Evolutionary conservation across 306 rosid genomes (phyloP), one percentile per base, ranked within the genome.

Genomic region (Lathyrus oleraceus): DNA sequence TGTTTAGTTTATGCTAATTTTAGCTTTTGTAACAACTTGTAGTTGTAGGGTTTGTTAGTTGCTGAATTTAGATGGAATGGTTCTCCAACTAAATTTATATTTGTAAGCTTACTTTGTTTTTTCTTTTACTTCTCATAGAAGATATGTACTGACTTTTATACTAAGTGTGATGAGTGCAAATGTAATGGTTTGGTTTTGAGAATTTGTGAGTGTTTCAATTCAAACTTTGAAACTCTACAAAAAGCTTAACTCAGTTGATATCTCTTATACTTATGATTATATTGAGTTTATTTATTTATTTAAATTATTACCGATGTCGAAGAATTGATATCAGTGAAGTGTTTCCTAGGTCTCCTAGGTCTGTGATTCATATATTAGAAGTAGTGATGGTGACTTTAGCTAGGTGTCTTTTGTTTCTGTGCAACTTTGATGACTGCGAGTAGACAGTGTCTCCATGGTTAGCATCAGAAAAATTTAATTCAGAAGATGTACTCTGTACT

Each of bases 11-110:
- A 52, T 56, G 51, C 79, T 81, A 73, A 66, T 84, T 81, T 54
- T 69, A 81, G 78, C 16, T 72, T 72, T 75, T 45, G 76, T 72
- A 78, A 54, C 67, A 77, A 75, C 30, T 81, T 75, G 77, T 81
- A 87, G 90, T 81, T 72, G 81, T 83, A 85, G 92, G 81, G 80
- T 70, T 83, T 87, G 76, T 69, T 59, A 61, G 73, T 77, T 62
- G 66, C 81, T 67, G 63, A 75, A 76, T 77, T 69, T 84, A 76
- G 87, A 30, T 81, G 85, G 86, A 79, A 48, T 68, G 58, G 70
- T 5, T 65, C 74, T 66, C 82, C 83, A 75, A 69, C 78, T 80
- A 71, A 80, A 71, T 82, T 74, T 77, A 56, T 73, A 56, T 20
- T 65, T 75, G 76, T 67, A 30, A 61, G 71, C 62, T 57, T 66